Conservation (phyloP, 345 rosid genomes). For the Schrenkiella parvula region DNA sequence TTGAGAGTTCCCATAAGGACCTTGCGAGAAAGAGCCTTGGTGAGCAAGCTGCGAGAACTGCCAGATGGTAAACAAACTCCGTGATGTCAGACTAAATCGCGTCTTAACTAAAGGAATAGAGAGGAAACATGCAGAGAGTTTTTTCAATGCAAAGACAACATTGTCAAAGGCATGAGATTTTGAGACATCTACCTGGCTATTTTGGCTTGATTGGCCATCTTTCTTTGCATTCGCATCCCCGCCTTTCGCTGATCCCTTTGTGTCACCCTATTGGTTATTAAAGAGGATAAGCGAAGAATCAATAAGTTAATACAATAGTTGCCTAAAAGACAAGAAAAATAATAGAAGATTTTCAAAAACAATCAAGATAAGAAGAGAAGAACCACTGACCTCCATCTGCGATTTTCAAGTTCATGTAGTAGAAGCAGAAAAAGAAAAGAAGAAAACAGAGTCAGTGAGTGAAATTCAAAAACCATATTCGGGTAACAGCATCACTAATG, state of each 20-base stretch:
- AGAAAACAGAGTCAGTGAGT: slow-evolving; percentile 18
- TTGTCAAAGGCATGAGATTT: background rate
- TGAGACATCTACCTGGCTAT: slow-evolving; percentile 46
- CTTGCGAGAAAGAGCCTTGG: slow-evolving; percentile 52
- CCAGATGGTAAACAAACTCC: background rate
- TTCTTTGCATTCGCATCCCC: slow-evolving; percentile 63
- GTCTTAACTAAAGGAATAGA: background rate
- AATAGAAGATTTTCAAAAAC: background rate
- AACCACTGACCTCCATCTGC: slow-evolving; percentile 81
- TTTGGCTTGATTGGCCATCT: slow-evolving; percentile 49
- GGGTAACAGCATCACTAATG: background rate
- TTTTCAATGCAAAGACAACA: background rate
- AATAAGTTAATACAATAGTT: background rate
- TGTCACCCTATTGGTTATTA: slow-evolving; percentile 55
- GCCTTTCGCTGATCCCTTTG: slow-evolving; percentile 67
- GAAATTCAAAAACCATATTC: background rate
- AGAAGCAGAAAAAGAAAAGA: background rate
- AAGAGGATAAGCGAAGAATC: slow-evolving; percentile 5
- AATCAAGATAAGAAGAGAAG: background rate
- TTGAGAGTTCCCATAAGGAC: slow-evolving; percentile 54
- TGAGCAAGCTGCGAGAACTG: slow-evolving; percentile 53
- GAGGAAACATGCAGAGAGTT: background rate
- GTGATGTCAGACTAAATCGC: background rate
- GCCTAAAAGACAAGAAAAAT: background rate
- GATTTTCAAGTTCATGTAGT: slow-evolving; percentile 16